A percentile compares a stretch with the other conserved stretches of the same genome.
These are phyloP conservation scores for Priceomyces haplophilus DNA, from an alignment of 805 yeast genomes.

Conservation along the genomic window DNA sequence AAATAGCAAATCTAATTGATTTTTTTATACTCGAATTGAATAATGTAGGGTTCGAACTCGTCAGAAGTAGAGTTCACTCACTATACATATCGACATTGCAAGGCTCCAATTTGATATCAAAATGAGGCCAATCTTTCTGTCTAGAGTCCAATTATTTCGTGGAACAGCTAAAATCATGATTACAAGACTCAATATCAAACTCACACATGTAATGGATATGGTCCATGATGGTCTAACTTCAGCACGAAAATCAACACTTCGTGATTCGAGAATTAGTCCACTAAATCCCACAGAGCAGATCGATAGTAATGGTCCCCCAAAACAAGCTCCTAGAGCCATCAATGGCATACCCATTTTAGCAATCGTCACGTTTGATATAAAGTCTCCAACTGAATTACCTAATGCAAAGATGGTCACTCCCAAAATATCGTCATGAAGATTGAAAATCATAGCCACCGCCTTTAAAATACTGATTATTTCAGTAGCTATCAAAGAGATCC, in stretches of 20 bases:
- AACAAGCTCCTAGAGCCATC: constrained; percentile 94
- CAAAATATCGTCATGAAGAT: constrained; percentile 71
- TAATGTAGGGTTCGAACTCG: constrained; percentile 2
- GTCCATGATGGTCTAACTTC: constrained; percentile 18
- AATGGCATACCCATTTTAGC: constrained; percentile 79
- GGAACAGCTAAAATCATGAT: constrained; percentile 19
- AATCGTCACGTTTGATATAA: constrained; percentile 77
- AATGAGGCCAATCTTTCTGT: constrained; percentile 29
- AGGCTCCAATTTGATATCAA: constrained; percentile 31
- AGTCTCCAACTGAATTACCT: constrained; percentile 90
- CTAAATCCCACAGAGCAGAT: constrained; percentile 79
- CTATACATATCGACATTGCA: constrained; percentile 23
- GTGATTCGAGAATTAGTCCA: constrained; percentile 41
- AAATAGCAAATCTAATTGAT: not conserved
- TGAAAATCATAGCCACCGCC: constrained; percentile 54
- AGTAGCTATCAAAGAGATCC: constrained; percentile 68
- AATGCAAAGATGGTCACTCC: constrained; percentile 89
- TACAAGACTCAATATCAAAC: constrained; percentile 21
- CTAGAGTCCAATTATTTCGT: constrained; percentile 30
- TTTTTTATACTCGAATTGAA: not conserved
- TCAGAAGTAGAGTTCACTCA: constrained; percentile 15
- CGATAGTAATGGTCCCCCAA: constrained; percentile 87
- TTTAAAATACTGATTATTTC: constrained; percentile 66
- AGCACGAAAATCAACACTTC: constrained; percentile 10
- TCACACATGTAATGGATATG: constrained; percentile 17